Evolutionary conservation across 116 monocot species (phyloP).

Genomic region (Papilionanthe hybrid): DNA sequence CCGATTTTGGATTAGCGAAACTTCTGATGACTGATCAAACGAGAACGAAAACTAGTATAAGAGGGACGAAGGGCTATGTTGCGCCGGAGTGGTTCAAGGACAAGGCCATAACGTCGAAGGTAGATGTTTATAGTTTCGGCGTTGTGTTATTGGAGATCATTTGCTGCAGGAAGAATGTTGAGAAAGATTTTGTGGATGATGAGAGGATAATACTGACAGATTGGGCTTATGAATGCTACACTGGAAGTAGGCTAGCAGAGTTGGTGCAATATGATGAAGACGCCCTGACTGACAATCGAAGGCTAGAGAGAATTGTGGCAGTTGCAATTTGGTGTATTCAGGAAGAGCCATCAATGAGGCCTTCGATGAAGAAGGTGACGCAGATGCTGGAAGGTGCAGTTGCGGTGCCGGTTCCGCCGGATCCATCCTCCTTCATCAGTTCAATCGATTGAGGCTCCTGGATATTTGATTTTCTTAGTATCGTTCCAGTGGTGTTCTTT

Average conservation of each 20-base stretch:
- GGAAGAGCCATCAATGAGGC: constrained; percentile 40
- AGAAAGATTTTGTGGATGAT: not conserved
- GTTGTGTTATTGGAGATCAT: constrained; percentile 61
- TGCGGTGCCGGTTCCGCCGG: constrained; percentile 15
- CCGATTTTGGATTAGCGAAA: constrained; percentile 63
- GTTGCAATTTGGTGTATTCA: constrained; percentile 40
- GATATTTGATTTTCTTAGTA: no score
- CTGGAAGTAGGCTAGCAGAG: constrained; percentile 13
- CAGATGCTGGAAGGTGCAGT: constrained; percentile 34
- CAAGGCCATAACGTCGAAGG: constrained; percentile 30
- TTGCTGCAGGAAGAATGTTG: constrained; percentile 43
- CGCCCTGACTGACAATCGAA: constrained; percentile 12
- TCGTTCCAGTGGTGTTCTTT: no score
- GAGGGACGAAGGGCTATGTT: constrained; percentile 57
- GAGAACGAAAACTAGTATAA: constrained; percentile 21
- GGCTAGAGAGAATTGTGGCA: constrained; percentile 32
- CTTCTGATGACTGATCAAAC: constrained; percentile 31
- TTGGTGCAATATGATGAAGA: constrained; percentile 28
- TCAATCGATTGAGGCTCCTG: not conserved
- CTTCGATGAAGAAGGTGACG: constrained; percentile 37
- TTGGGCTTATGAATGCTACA: constrained; percentile 37
- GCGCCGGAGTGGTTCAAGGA: constrained; percentile 60
- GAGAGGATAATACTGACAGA: constrained; percentile 17
- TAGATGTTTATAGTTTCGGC: constrained; percentile 63
- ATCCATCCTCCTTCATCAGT: constrained; percentile 10